Evolutionary conservation across 257 asterid species (phyloP).

Genomic region (Coffea eugenioides): DNA sequence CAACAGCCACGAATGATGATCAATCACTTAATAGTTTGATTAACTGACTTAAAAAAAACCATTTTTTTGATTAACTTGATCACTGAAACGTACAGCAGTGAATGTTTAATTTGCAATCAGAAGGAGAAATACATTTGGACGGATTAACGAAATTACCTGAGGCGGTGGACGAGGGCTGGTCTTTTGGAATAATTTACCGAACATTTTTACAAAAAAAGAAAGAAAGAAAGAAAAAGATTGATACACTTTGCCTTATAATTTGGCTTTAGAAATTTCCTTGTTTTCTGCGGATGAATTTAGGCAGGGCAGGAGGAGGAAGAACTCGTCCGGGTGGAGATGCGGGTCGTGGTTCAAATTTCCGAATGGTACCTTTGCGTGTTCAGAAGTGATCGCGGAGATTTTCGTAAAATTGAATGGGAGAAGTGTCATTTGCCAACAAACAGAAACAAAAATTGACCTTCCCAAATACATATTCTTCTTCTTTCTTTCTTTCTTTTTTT

Average conservation of each 20-base stretch:
- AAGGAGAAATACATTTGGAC: neutral
- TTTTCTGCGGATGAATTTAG: neutral
- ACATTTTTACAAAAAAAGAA: conserved; percentile 32
- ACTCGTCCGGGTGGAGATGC: too few species aligned
- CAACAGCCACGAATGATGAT: neutral
- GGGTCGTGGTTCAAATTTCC: too few species aligned
- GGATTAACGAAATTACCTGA: conserved; percentile 42
- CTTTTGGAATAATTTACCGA: conserved; percentile 52
- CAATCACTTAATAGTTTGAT: neutral
- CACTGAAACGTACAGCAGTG: neutral
- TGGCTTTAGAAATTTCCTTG: neutral
- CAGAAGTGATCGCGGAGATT: too few species aligned
- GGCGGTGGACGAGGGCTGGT: conserved; percentile 35
- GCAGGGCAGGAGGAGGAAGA: neutral
- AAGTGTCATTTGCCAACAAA: too few species aligned
- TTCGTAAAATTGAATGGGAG: too few species aligned
- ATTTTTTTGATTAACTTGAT: too few species aligned
- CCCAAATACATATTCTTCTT: too few species aligned
- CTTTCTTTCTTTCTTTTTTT: too few species aligned
- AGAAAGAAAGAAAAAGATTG: too few species aligned
- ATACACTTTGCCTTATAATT: neutral
- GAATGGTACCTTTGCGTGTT: too few species aligned
- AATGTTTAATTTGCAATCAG: neutral
- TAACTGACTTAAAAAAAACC: too few species aligned
- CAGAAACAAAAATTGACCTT: too few species aligned